phyloP scores from a whole-genome alignment of 139 green algal genomes.

The Gonium pectorale region DNA sequence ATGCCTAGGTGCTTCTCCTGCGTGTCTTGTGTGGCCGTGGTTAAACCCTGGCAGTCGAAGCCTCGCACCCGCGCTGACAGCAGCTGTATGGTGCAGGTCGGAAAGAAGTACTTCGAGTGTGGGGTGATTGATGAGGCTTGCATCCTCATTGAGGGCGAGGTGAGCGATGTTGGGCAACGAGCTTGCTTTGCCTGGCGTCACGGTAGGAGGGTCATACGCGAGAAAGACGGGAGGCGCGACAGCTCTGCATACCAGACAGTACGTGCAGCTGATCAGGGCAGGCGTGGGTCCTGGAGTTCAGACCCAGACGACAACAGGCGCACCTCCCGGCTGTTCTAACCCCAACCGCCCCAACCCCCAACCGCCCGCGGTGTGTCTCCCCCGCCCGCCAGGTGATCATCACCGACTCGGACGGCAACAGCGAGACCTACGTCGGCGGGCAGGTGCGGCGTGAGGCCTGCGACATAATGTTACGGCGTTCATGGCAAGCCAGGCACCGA shows the following conservation, averaged over 20 bases:
- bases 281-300: too few species aligned
- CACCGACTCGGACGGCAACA: slow-evolving; percentile 5
- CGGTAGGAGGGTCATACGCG: too few species aligned
- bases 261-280: too few species aligned
- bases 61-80: neutral
- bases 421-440: slow-evolving; percentile 24
- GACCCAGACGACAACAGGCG: too few species aligned
- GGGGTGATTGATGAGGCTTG: slow-evolving; percentile 14
- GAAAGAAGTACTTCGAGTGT: slow-evolving; percentile 37
- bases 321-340: too few species aligned
- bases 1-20: too few species aligned
- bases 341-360: too few species aligned
- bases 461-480: neutral
- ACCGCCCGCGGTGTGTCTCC: neutral
- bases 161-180: neutral
- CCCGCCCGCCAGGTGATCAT: neutral
- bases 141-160: slow-evolving; percentile 34
- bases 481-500: too few species aligned
- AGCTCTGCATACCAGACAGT: too few species aligned
- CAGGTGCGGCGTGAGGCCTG: neutral
- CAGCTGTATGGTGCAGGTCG: neutral
- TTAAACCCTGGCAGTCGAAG: neutral
- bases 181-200: neutral
- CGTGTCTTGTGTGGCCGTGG: neutral
- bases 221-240: too few species aligned